phyloP scores from a whole-genome alignment of 1,284 basidiomycete species.

The Sporisorium sorghi region DNA sequence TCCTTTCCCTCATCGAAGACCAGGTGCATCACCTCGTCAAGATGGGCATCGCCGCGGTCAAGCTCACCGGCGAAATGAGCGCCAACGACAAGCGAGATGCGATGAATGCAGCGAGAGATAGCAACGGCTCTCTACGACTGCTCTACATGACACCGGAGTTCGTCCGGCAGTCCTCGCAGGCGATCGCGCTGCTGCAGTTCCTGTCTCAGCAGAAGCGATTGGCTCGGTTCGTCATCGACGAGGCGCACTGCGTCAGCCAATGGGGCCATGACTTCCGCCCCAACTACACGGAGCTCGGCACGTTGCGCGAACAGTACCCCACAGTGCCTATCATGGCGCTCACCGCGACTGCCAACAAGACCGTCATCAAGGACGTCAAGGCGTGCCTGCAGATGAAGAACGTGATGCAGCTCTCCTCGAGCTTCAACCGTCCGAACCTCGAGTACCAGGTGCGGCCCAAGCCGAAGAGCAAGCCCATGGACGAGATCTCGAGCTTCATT shows the following conservation, averaged over 20 bases:
- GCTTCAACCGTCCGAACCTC: constrained; percentile 93
- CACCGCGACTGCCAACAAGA: constrained; percentile 88
- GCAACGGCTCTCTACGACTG: constrained; percentile 72
- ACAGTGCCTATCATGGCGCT: constrained; percentile 91
- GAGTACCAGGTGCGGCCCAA: constrained; percentile 78
- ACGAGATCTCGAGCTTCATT: constrained; percentile 82
- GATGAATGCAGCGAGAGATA: constrained; percentile 71
- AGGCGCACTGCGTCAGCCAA: constrained; percentile 88
- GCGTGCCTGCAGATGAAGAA: constrained; percentile 76
- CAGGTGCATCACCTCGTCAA: constrained; percentile 81
- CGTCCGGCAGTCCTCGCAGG: constrained; percentile 63
- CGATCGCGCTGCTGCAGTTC: constrained; percentile 75
- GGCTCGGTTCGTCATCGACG: constrained; percentile 93
- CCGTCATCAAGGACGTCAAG: constrained; percentile 83
- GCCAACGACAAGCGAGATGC: constrained; percentile 70
- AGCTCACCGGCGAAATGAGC: constrained; percentile 77
- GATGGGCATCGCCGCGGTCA: constrained; percentile 79
- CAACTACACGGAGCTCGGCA: constrained; percentile 74
- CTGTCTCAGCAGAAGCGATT: constrained; percentile 76
- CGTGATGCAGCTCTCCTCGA: constrained; percentile 73
- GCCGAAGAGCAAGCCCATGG: constrained; percentile 73
- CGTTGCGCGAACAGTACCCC: constrained; percentile 80
- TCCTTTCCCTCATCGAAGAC: constrained; percentile 90
- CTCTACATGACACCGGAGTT: constrained; percentile 96
- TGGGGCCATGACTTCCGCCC: constrained; percentile 86